Evolutionary conservation across 495 filamentous ascomycete species (phyloP).

Genomic region (Penicillium pancosmium): DNA sequence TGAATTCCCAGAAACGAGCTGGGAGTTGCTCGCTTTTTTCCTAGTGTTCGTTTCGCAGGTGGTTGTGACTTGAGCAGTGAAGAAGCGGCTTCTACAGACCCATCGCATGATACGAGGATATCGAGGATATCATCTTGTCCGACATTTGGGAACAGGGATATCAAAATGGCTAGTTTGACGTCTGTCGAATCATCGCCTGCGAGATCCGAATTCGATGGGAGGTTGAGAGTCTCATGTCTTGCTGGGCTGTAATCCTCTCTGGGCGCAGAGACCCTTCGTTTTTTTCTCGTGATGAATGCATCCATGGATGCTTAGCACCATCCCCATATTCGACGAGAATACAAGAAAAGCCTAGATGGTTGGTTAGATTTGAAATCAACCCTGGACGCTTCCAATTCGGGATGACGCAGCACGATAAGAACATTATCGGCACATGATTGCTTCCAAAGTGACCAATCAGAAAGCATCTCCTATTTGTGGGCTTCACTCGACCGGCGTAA

Average conservation of each 20-base stretch:
- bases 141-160: conserved; percentile 69
- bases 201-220: conserved; percentile 3
- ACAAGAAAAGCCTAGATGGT: neutral
- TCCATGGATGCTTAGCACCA: conserved; percentile 49
- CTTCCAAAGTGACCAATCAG: conserved; percentile 3
- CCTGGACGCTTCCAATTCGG: neutral
- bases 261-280: conserved; percentile 36
- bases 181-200: conserved; percentile 77
- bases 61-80: conserved; percentile 48
- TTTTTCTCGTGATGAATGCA: conserved; percentile 57
- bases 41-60: conserved; percentile 3
- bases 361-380: neutral
- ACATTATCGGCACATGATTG: conserved; percentile 36
- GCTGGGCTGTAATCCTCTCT: conserved; percentile 1
- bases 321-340: neutral
- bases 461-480: neutral
- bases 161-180: conserved; percentile 79
- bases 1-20: conserved; percentile 34
- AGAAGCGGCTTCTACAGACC: conserved; percentile 68
- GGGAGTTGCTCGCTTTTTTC: conserved; percentile 34
- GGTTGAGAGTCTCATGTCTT: neutral
- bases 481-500: too few relatives aligned
- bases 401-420: neutral
- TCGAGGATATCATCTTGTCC: conserved; percentile 74
- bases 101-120: conserved; percentile 72